Evolutionary conservation across 2,329 filamentous ascomycete species (phyloP), one percentile per base, ranked within the genome.

Genomic region (Diaporthe batatas): DNA sequence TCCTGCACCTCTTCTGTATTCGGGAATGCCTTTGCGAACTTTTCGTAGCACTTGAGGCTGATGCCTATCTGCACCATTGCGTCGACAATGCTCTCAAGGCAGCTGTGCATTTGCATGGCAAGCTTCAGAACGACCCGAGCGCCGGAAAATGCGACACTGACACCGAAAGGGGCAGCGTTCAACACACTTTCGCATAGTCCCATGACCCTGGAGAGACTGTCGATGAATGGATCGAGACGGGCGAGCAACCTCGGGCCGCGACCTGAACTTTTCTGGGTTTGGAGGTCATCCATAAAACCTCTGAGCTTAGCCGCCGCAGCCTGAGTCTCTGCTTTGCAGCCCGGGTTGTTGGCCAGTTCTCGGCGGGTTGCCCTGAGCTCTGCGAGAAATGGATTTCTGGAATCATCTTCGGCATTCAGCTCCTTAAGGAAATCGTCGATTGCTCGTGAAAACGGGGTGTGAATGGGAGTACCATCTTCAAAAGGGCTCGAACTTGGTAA

Each of bases 31-130:
- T 59, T 6, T 16, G 55, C 36, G 14, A 59, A 42, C 10, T 59
- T 59, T 3, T 59, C 55, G 16, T 59, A 59, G 42, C 36, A 59
- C 12, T 59, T 42, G 21, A 59, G n/a, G 12, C 34, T 59, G 34
- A 25, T 59, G 5, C 55, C 55, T 7, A 59, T 59, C 10, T 42
- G 34, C n/a, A 42, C 55, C 55, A 59, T 59, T n/a, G 55, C 55
- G n/a, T 59, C 55, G n/a, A 59, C 36, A 8, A 59, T 59, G 36
- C 55, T 59, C 8, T 59, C 34, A 1, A 59, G 36, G n/a, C 55
- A 59, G 12, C n/a, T 59, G 6, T 59, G 55, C 55, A 59, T 59
- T 23, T 59, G 34, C 0, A n/a, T 1, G 16, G 55, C 55, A 16
- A 59, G 55, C 36, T 21, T 25, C 12, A 59, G 55, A 18, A 59